Percentiles rank a stretch among this genome's conserved stretches.
These are phyloP conservation scores for Trichoderma koningiopsis DNA, from an alignment of 2,329 filamentous ascomycete genomes.

Conservation along the genomic window DNA sequence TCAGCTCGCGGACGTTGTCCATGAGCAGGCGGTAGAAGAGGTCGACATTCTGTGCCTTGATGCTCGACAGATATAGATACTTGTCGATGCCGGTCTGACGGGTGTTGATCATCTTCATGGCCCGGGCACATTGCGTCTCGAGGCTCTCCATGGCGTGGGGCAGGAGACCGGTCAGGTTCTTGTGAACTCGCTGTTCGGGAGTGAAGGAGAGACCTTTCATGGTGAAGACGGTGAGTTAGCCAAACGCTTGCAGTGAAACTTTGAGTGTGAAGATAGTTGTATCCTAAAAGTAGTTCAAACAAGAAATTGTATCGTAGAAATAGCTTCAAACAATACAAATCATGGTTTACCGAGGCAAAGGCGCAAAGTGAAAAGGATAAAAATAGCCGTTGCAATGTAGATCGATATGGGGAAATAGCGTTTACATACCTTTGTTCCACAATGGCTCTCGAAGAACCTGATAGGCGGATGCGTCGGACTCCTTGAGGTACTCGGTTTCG, in stretches of 20 bases:
- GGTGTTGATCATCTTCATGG: constrained; percentile 72
- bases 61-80: constrained; percentile 76
- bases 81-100: constrained; percentile 75
- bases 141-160: constrained; percentile 65
- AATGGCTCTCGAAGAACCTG: constrained; percentile 63
- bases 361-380: not conserved
- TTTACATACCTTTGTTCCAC: constrained; percentile 63
- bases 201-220: constrained; percentile 62
- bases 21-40: constrained; percentile 83
- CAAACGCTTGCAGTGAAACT: not conserved
- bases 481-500: constrained; percentile 55
- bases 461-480: constrained; percentile 58
- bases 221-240: constrained; percentile 13
- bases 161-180: constrained; percentile 67
- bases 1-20: constrained; percentile 74
- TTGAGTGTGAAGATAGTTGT: not conserved
- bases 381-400: not conserved
- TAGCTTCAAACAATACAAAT: not conserved
- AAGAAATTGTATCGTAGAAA: not conserved
- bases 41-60: constrained; percentile 76
- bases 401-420: constrained; percentile 29
- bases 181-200: constrained; percentile 62
- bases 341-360: not conserved
- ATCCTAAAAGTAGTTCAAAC: not conserved
- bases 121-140: constrained; percentile 63